Evolutionary conservation across 495 filamentous ascomycete species (phyloP).

Genomic region (Viridothelium virens): DNA sequence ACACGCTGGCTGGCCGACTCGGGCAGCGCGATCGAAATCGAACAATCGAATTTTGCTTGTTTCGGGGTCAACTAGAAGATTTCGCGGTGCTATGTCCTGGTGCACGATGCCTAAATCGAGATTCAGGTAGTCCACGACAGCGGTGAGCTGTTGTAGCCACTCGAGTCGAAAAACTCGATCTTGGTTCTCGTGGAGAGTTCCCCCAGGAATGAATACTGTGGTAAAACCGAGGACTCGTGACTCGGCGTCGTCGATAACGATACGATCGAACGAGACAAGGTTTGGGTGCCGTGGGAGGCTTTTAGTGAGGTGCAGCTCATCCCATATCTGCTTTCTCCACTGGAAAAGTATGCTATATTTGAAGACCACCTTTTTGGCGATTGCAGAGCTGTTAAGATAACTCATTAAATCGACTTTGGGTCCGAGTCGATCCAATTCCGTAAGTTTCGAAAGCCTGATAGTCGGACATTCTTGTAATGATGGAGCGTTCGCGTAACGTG

Average conservation of each 20-base stretch:
- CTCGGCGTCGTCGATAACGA: not conserved
- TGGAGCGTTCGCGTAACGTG: not conserved
- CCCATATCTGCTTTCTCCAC: not conserved
- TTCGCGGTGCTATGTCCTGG: not conserved
- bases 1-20: not conserved
- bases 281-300: not conserved
- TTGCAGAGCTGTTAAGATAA: not conserved
- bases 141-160: not conserved
- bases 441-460: not conserved
- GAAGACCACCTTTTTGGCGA: not conserved
- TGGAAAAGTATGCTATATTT: not conserved
- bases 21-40: not conserved
- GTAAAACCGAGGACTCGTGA: not conserved
- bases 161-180: not conserved
- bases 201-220: not conserved
- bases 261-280: not conserved
- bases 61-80: not conserved
- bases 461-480: not conserved
- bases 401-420: not conserved
- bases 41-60: not conserved
- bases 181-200: not conserved
- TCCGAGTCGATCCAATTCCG: not conserved
- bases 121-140: not conserved
- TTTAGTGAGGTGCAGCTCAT: not conserved
- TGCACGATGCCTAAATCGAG: not conserved